These are phyloP conservation scores for Platanus orientalis DNA, from an alignment of 164 flowering plant genomes.

Conservation along the genomic window DNA sequence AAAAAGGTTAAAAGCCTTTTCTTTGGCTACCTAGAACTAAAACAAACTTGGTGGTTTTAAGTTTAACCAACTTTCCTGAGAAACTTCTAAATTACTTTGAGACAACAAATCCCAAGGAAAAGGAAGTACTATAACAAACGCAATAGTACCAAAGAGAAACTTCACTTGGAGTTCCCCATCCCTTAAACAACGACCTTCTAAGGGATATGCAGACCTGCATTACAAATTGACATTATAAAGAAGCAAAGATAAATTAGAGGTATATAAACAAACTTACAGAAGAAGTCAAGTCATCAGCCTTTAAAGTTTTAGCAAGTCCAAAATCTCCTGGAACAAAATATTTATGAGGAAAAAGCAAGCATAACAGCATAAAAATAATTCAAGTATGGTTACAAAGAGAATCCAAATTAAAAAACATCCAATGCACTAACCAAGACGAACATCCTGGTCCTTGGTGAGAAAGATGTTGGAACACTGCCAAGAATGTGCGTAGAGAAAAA, in stretches of 20 bases:
- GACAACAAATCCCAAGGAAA: background rate
- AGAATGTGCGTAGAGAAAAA: conserved; percentile 9
- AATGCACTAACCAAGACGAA: conserved; percentile 77
- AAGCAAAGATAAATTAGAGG: background rate
- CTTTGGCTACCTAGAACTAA: background rate
- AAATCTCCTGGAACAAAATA: conserved; percentile 69
- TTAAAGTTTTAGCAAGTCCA: conserved; percentile 95
- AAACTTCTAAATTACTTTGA: background rate
- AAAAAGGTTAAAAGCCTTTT: background rate
- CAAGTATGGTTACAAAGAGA: background rate
- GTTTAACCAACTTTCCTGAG: background rate
- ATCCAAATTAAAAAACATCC: background rate
- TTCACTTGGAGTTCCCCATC: background rate
- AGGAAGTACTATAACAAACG: background rate
- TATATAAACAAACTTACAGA: conserved; percentile 50
- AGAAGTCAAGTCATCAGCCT: conserved; percentile 96
- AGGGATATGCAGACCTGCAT: background rate
- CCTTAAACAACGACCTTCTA: background rate
- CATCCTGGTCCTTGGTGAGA: conserved; percentile 91
- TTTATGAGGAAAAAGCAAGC: background rate
- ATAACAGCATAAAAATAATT: conserved; percentile 3
- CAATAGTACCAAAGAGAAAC: background rate
- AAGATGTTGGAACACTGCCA: conserved; percentile 97
- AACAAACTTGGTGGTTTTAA: background rate
- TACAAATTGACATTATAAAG: conserved; percentile 3